Conservation (phyloP, 768 basidiomycete species). For the Phlegmacium glaucopus region DNA sequence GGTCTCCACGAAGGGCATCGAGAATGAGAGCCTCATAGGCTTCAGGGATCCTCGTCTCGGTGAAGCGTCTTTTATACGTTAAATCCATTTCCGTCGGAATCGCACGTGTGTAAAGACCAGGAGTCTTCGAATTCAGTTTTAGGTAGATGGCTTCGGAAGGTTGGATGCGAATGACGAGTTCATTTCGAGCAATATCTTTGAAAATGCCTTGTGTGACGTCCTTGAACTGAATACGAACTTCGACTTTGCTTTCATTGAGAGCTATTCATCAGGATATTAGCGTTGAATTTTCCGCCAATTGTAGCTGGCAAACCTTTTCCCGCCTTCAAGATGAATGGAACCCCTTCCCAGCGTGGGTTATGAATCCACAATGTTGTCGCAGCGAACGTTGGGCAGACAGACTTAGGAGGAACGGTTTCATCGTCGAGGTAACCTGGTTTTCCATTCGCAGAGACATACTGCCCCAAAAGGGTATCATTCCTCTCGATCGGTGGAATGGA, state of each 20-base stretch:
- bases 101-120: slow-evolving; percentile 85
- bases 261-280: slow-evolving; percentile 42
- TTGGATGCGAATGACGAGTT: slow-evolving; percentile 96
- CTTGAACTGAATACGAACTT: slow-evolving; percentile 97
- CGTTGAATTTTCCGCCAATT: neutral
- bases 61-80: slow-evolving; percentile 95
- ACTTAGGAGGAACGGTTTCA: slow-evolving; percentile 88
- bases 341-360: slow-evolving; percentile 97
- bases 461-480: slow-evolving; percentile 85
- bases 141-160: slow-evolving; percentile 96
- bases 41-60: slow-evolving; percentile 89
- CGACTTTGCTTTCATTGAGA: slow-evolving; percentile 97
- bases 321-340: slow-evolving; percentile 97
- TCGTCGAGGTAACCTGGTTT: slow-evolving; percentile 99
- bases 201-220: slow-evolving; percentile 97
- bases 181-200: slow-evolving; percentile 93
- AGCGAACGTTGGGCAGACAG: slow-evolving; percentile 92
- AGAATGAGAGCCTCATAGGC: slow-evolving; percentile 95
- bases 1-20: slow-evolving; percentile 96
- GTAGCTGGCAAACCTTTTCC: slow-evolving; percentile 70
- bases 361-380: slow-evolving; percentile 88
- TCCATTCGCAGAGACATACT: slow-evolving; percentile 84
- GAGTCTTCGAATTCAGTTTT: slow-evolving; percentile 94
- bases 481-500: slow-evolving; percentile 79
- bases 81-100: slow-evolving; percentile 98